A percentile compares a stretch with the other conserved stretches of the same genome.
Conservation (phyloP, 108 stramenopile species). For the Epithemia pelagica region DNA sequence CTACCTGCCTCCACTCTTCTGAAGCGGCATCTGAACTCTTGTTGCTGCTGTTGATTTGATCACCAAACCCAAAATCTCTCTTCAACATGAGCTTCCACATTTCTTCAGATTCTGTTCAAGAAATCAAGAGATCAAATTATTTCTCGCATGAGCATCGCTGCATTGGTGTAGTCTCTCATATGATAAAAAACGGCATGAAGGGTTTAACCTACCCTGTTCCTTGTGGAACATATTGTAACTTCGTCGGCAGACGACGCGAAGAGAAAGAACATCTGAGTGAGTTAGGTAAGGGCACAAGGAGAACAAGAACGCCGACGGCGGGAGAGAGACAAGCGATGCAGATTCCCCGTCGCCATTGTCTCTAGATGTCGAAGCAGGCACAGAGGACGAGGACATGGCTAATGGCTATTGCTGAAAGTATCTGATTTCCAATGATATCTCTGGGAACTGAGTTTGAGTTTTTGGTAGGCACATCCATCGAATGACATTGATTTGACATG, state of each 20-base stretch:
- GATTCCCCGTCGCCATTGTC: not conserved
- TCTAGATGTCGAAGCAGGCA: too few species aligned
- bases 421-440: too few species aligned
- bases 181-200: not conserved
- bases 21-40: not conserved
- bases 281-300: not conserved
- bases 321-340: not conserved
- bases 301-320: not conserved
- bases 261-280: not conserved
- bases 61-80: constrained; percentile 15
- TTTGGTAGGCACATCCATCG: not conserved
- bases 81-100: constrained; percentile 10
- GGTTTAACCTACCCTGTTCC: not conserved
- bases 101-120: constrained; percentile 9
- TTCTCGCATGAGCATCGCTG: too few species aligned
- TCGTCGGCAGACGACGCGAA: not conserved
- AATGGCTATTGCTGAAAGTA: too few species aligned
- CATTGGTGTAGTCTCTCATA: too few species aligned
- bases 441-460: too few species aligned
- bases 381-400: too few species aligned
- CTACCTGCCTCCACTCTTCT: constrained; percentile 7
- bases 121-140: not conserved
- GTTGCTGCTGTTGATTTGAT: not conserved
- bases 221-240: not conserved
- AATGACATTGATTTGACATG: too few species aligned